Evolutionary conservation across 2,329 filamentous ascomycete species (phyloP), one percentile per base, ranked within the genome.

Genomic region (Pseudogymnoascus verrucosus): DNA sequence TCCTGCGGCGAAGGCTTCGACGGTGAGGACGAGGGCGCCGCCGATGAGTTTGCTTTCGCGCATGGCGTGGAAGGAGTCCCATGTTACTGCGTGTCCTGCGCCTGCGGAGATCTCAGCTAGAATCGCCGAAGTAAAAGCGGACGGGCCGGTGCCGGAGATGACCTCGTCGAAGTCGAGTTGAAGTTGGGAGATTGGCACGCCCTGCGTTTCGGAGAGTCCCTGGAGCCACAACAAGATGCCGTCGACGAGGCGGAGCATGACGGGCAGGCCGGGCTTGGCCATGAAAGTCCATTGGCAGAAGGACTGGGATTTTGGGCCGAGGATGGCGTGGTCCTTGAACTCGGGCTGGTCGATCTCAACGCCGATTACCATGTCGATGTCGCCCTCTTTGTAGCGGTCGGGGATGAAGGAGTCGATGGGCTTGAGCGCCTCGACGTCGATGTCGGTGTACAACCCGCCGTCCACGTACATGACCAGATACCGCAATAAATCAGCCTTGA

Each of bases 251-350:
- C 78, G 77, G 73, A 89, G 78, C 85, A 90, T 89, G 63, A 90
- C 85, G 1, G 86, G 85, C 26, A 86, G 80, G 16, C 79, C 77
- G 0, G 88, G 86, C 71, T 89, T 88, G 68, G 83, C 83, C 77
- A 89, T 87, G 69, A 90, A 89, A 0, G 88, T 90, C 88, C 88
- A 90, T 70, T 90, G 88, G 72, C 87, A 90, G 72, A 90, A 90
- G 0, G 87, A 90, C 67, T 80, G 78, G 39, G 84, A 89, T 74
- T 90, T 90, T 60, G 80, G 80, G 12, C 88, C 87, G 0, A 90
- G 78, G 34, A 90, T 85, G 1, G 84, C 80, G 71, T 90, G 87
- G 60, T 84, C 75, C 16, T 75, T 77, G 74, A 84, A 89, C 7
- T 84, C 80, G 0, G 87, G 87, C 73, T 89, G 82, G 70, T 90